phyloP scores from a whole-genome alignment of 192 early-diverging fungal species.

The Backusella australiensis region DNA sequence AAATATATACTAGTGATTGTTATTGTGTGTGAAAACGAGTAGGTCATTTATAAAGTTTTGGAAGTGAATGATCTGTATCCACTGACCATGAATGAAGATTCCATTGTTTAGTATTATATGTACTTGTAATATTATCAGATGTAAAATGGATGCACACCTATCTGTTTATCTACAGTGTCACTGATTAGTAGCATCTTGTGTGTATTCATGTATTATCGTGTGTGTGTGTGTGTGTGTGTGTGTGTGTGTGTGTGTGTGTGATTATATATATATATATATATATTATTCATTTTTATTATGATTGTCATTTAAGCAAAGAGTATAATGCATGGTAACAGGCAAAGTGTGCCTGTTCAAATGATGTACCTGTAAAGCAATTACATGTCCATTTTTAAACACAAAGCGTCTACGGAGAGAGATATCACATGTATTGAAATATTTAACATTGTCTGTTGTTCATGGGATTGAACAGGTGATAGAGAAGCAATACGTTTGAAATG shows the following conservation, averaged over 20 bases:
- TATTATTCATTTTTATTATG: too few relatives aligned
- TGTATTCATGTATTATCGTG: too few relatives aligned
- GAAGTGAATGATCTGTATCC: conserved; percentile 1
- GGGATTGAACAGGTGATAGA: neutral
- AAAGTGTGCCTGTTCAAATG: neutral
- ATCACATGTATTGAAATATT: conserved; percentile 4
- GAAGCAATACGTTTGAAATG: neutral
- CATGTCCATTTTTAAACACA: neutral
- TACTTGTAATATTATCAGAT: neutral
- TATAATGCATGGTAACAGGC: neutral
- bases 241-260: neutral
- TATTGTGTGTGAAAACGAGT: conserved; percentile 4
- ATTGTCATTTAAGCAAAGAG: too few relatives aligned
- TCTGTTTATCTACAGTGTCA: neutral
- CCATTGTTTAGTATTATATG: neutral
- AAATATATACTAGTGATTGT: neutral
- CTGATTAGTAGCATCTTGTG: neutral
- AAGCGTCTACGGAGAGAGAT: neutral
- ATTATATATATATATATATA: neutral
- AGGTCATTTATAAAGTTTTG: conserved; percentile 5
- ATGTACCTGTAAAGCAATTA: neutral
- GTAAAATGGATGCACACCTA: neutral
- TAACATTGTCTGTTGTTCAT: neutral
- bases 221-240: neutral
- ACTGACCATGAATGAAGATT: neutral